A percentile compares a stretch with the other conserved stretches of the same genome.
These are phyloP conservation scores for Neonectria coccinea DNA, from an alignment of 2,329 filamentous ascomycete species.

Conservation along the genomic window DNA sequence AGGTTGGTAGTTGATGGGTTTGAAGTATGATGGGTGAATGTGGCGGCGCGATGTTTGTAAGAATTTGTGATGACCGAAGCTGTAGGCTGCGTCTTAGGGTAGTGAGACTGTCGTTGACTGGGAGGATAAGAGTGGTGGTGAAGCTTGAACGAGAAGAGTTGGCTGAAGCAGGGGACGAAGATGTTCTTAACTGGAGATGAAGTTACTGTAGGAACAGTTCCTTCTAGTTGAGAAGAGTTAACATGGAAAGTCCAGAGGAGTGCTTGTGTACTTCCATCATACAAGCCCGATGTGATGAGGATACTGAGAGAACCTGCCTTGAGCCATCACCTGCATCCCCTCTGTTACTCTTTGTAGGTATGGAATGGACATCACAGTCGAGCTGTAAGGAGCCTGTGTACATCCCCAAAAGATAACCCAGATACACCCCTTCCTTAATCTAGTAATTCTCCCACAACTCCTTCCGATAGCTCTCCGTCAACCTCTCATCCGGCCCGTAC, in stretches of 20 bases:
- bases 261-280: background rate
- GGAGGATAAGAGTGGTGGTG: background rate
- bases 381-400: background rate
- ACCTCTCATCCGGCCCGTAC: conserved; percentile 78
- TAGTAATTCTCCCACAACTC: conserved; percentile 81
- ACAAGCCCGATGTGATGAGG: background rate
- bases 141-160: background rate
- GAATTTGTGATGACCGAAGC: background rate
- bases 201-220: background rate
- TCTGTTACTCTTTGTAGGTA: background rate
- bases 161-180: background rate
- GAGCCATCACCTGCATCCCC: background rate
- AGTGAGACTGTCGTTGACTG: background rate
- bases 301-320: background rate
- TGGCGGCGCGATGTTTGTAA: background rate
- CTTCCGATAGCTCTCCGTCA: conserved; percentile 87
- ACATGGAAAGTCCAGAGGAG: background rate
- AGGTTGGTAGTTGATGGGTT: background rate
- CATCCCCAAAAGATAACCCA: background rate
- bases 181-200: background rate
- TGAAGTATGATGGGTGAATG: background rate
- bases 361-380: background rate
- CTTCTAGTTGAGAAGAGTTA: background rate
- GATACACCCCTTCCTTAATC: background rate
- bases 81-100: background rate